Percentiles rank a stretch among this genome's conserved stretches.
Evolutionary conservation across 495 filamentous ascomycete species (phyloP).

Genomic region (Penicillium ochrochloron): DNA sequence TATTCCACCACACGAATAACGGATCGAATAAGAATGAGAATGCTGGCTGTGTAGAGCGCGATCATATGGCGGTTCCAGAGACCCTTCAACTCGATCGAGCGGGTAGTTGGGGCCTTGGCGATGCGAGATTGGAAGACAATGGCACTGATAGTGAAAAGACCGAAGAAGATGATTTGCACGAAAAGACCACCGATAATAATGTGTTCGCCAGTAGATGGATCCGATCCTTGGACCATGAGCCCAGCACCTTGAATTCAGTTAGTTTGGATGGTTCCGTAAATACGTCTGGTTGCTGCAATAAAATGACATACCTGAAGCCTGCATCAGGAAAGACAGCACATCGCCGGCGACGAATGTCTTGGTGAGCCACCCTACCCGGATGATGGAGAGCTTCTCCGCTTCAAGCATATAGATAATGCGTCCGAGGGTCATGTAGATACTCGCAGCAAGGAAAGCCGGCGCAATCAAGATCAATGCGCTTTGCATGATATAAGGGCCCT

Average conservation of each 20-base stretch:
- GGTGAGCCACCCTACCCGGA: slow-evolving; percentile 51
- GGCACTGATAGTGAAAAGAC: slow-evolving; percentile 53
- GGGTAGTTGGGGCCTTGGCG: slow-evolving; percentile 25
- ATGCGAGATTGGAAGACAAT: slow-evolving; percentile 48
- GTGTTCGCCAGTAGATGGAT: slow-evolving; percentile 28
- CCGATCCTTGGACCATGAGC: slow-evolving; percentile 35
- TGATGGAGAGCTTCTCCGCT: slow-evolving; percentile 43
- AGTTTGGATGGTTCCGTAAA: background rate
- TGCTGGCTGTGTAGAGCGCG: slow-evolving; percentile 56
- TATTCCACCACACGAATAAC: slow-evolving; percentile 69
- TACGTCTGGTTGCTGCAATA: background rate
- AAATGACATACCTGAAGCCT: slow-evolving; percentile 33
- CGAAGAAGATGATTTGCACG: slow-evolving; percentile 59
- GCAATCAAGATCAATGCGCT: slow-evolving; percentile 56
- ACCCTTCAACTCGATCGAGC: slow-evolving; percentile 22
- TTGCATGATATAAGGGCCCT: slow-evolving; percentile 54
- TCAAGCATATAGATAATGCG: slow-evolving; percentile 52
- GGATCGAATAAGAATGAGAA: slow-evolving; percentile 63
- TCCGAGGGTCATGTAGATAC: slow-evolving; percentile 61
- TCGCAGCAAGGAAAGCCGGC: slow-evolving; percentile 57
- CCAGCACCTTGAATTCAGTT: slow-evolving; percentile 33
- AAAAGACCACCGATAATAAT: slow-evolving; percentile 55
- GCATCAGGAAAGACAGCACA: slow-evolving; percentile 50
- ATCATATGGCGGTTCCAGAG: slow-evolving; percentile 58
- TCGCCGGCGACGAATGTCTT: slow-evolving; percentile 46